Base-by-base conservation (phyloP, 352 stramenopile genomes). In the Phytophthora sansomeana region DNA sequence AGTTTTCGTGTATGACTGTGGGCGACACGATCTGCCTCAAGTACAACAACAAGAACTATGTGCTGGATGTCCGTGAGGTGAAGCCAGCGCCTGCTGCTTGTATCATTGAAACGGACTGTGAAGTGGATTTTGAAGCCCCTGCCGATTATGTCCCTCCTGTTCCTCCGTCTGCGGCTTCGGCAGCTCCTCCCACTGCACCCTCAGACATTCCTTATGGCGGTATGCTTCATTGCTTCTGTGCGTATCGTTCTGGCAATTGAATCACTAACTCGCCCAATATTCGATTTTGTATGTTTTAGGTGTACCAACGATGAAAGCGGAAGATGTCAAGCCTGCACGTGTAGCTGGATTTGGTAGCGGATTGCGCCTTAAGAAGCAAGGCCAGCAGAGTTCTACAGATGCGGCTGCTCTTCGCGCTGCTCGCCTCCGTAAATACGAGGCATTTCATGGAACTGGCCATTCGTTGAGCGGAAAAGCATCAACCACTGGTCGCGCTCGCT, bases 51-150 rank as follows among this genome's bases (percentile, higher is more conserved):
- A 98, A 98, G 68, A 98, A 99, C 67, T 99, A 99, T 74, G 90
- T 99, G 78, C 87, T 99, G 66, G 96, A 98, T 63, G 90, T 99
- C n/a, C 95, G 97, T 21, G 97, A 99, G 78, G 87, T 99, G 3
- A 87, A 97, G 63, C 98, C 98, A 0, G 72, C 94, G 26, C 91
- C 98, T 56, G 98, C 97, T 11, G 97, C 95, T 6, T 99, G 96
- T 69, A 99, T 99, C 70, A 99, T 99, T 58, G 98, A 99, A 83
- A 99, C 97, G 2, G 98, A 99, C 78, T 99, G 97, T 63, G 98
- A 99, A 73, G 96, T 99, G 6, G 98, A 99, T 76, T 99, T 99
- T 75, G 97, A 99, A 72, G 87, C 97, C 3, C 98, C 98, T 3
- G 80, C 83, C 0, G 89, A 95, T 61, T 96, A 96, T 46, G 78